Evolutionary conservation across 768 basidiomycete species (phyloP).

Genomic region (Lentinus tigrinus): DNA sequence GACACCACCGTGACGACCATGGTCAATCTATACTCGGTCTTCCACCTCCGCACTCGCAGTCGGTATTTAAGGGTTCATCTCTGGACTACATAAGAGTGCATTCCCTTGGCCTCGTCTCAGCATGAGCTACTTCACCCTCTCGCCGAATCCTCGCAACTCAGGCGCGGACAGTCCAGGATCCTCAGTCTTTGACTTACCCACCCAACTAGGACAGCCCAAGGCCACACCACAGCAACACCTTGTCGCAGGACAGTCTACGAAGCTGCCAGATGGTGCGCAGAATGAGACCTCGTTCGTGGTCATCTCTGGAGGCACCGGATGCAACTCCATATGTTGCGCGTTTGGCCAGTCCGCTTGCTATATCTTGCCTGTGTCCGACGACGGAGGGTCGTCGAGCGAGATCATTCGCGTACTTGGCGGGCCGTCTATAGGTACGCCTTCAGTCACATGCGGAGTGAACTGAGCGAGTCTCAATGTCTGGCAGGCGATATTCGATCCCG

Average conservation of each 20-base stretch:
- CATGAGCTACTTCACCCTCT: constrained; percentile 19
- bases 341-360: constrained; percentile 72
- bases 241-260: not conserved
- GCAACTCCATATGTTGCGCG: constrained; percentile 86
- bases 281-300: constrained; percentile 57
- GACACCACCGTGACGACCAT: not conserved
- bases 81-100: not conserved
- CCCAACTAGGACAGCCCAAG: constrained; percentile 30
- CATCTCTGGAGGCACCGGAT: constrained; percentile 92
- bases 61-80: not conserved
- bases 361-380: constrained; percentile 91
- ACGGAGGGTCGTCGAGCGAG: constrained; percentile 93
- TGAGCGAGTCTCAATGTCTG: not conserved
- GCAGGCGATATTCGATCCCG: constrained; percentile 87
- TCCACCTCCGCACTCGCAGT: not conserved
- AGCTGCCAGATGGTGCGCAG: not conserved
- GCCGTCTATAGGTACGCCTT: constrained; percentile 68
- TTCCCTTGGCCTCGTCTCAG: no score
- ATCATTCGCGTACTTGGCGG: constrained; percentile 90
- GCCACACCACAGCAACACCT: not conserved
- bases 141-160: constrained; percentile 12
- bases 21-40: not conserved
- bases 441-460: not conserved
- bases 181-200: constrained; percentile 73
- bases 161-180: constrained; percentile 60